A percentile compares a stretch with the other conserved stretches of the same genome.
These are phyloP conservation scores for Candida mattraensis DNA, from an alignment of 805 yeast genomes.

Conservation along the genomic window DNA sequence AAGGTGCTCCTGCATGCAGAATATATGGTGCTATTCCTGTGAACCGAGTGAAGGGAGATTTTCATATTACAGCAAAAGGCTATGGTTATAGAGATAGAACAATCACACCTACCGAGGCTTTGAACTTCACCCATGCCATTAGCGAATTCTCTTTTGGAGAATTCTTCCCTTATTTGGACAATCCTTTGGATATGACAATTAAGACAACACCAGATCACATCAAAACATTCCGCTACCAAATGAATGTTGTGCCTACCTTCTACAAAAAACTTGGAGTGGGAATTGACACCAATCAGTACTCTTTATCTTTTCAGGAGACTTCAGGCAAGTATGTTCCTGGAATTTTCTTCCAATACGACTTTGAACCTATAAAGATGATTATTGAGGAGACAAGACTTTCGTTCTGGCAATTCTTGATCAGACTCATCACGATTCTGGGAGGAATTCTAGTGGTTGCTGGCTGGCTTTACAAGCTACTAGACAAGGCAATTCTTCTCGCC, in stretches of 20 bases:
- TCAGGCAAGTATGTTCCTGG: slow-evolving; percentile 57
- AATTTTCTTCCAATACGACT: slow-evolving; percentile 77
- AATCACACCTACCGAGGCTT: slow-evolving; percentile 44
- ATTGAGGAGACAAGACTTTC: slow-evolving; percentile 72
- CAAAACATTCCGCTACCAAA: slow-evolving; percentile 60
- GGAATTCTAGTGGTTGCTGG: slow-evolving; percentile 72
- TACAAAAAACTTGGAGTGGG: slow-evolving; percentile 69
- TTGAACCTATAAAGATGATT: slow-evolving; percentile 78
- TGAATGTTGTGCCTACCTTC: slow-evolving; percentile 82
- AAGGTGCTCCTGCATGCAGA: slow-evolving; percentile 79
- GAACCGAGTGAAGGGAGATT: slow-evolving; percentile 80
- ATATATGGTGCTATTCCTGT: slow-evolving; percentile 82
- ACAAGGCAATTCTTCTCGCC: slow-evolving; percentile 46
- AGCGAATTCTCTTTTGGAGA: slow-evolving; percentile 89
- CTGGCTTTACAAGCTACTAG: slow-evolving; percentile 61
- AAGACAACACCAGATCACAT: slow-evolving; percentile 49
- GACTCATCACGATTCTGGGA: slow-evolving; percentile 79
- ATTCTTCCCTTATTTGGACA: slow-evolving; percentile 79
- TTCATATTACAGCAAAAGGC: slow-evolving; percentile 81
- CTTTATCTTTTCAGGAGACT: slow-evolving; percentile 50
- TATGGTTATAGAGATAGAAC: slow-evolving; percentile 56
- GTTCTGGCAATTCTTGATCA: slow-evolving; percentile 73
- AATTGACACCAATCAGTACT: slow-evolving; percentile 83
- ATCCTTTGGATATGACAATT: slow-evolving; percentile 82
- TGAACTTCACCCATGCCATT: slow-evolving; percentile 83